Conservation (phyloP, 768 basidiomycete species). For the Tricholoma bakamatsutake region DNA sequence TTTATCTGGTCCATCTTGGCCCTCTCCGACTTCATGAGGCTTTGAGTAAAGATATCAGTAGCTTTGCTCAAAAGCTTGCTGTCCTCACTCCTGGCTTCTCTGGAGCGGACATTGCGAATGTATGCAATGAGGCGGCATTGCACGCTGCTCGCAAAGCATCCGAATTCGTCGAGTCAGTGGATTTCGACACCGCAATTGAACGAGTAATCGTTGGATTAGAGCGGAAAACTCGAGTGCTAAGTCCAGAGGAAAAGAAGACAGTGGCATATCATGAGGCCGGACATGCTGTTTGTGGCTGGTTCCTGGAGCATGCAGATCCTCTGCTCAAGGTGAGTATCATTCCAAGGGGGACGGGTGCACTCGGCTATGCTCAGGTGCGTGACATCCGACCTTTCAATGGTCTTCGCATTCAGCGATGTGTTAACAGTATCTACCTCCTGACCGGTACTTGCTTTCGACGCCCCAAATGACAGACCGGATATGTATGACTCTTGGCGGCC, state of each 20-base stretch:
- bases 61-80: constrained; percentile 86
- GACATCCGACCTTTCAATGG: constrained; percentile 4
- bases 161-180: constrained; percentile 70
- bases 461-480: constrained; percentile 94
- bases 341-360: constrained; percentile 89
- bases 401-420: constrained; percentile 8
- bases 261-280: constrained; percentile 99
- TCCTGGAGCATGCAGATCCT: constrained; percentile 95
- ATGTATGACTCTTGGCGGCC: constrained; percentile 97
- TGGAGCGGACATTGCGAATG: constrained; percentile 98
- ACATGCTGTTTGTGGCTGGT: constrained; percentile 98
- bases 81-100: constrained; percentile 98
- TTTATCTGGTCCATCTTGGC: constrained; percentile 87
- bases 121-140: constrained; percentile 96
- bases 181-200: constrained; percentile 98
- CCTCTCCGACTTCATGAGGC: constrained; percentile 67
- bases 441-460: constrained; percentile 91
- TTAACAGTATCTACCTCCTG: constrained; percentile 85
- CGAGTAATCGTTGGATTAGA: constrained; percentile 96
- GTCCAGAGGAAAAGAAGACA: constrained; percentile 95
- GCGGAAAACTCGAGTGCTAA: constrained; percentile 90
- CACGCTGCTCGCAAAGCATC: constrained; percentile 85
- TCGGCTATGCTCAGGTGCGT: constrained; percentile 91
- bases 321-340: constrained; percentile 98
- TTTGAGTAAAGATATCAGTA: constrained; percentile 42